Evolutionary conservation across 192 early-diverging fungal genomes (phyloP).

Genomic region (Coemansia sp.): DNA sequence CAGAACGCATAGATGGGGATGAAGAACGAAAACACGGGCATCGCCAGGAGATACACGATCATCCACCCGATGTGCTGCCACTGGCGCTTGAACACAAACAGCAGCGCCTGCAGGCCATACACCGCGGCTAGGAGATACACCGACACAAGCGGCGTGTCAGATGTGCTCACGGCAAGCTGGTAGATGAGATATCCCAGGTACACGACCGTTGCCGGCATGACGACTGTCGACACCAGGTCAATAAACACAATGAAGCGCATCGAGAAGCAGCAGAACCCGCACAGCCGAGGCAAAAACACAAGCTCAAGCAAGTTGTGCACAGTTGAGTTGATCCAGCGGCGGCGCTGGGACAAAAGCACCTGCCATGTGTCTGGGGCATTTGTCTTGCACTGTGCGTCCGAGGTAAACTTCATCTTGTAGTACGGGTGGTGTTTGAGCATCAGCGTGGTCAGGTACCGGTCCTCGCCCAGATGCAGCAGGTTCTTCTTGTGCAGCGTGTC

Average conservation of each 20-base stretch:
- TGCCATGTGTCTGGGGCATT: constrained; percentile 94
- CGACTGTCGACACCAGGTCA: constrained; percentile 90
- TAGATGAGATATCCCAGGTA: constrained; percentile 90
- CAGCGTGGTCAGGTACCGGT: constrained; percentile 93
- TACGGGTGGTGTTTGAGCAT: constrained; percentile 99
- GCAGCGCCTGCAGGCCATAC: constrained; percentile 88
- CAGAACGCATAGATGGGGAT: constrained; percentile 95
- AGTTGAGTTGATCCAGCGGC: constrained; percentile 99
- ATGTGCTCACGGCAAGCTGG: constrained; percentile 59
- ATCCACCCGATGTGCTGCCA: constrained; percentile 98
- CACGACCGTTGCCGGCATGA: constrained; percentile 90
- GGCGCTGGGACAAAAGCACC: constrained; percentile 95
- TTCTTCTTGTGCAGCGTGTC: constrained; percentile 99
- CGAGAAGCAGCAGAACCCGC: constrained; percentile 98
- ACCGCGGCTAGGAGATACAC: constrained; percentile 83
- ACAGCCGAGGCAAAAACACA: constrained; percentile 88
- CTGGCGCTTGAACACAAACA: constrained; percentile 88
- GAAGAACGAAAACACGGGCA: constrained; percentile 90
- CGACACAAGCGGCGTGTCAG: constrained; percentile 75
- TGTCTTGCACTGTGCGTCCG: constrained; percentile 95
- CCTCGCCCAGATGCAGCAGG: constrained; percentile 97
- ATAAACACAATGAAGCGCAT: constrained; percentile 97
- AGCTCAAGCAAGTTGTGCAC: constrained; percentile 98
- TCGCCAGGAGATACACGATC: constrained; percentile 92
- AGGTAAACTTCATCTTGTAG: constrained; percentile 92